Percentiles rank a stretch among this genome's conserved stretches.
phyloP scores from a whole-genome alignment of 2,329 filamentous ascomycete species.

The Fusarium sp. region DNA sequence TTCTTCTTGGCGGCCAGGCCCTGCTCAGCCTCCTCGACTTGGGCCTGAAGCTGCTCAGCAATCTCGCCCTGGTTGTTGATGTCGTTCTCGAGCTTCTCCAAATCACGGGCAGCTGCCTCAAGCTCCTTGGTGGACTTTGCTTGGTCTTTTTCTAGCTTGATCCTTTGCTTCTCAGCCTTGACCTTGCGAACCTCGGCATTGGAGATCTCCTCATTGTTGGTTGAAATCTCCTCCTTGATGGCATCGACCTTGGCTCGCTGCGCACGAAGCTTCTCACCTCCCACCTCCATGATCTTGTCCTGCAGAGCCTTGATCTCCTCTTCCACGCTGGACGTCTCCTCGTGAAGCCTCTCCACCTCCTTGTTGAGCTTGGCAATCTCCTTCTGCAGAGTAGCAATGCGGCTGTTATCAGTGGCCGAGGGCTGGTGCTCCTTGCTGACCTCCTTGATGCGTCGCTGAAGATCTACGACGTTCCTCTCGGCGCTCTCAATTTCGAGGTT shows the following conservation, averaged over 20 bases:
- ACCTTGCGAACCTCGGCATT: conserved; percentile 87
- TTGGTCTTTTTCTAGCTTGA: conserved; percentile 87
- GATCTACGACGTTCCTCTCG: conserved; percentile 85
- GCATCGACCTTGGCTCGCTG: conserved; percentile 93
- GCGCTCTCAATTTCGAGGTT: conserved; percentile 89
- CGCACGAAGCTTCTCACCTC: conserved; percentile 89
- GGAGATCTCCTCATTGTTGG: conserved; percentile 84
- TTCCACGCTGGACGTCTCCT: conserved; percentile 90
- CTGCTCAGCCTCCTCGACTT: conserved; percentile 86
- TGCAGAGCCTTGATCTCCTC: conserved; percentile 93
- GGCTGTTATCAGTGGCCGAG: conserved; percentile 82
- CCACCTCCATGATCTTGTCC: conserved; percentile 98
- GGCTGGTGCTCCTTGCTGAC: conserved; percentile 84
- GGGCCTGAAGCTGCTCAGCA: conserved; percentile 77
- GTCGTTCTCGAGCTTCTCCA: conserved; percentile 83
- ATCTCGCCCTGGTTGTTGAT: conserved; percentile 81
- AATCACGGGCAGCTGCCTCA: conserved; percentile 76
- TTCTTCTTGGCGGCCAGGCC: conserved; percentile 82
- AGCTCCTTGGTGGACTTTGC: conserved; percentile 85
- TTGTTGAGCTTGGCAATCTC: conserved; percentile 80
- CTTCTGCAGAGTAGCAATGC: conserved; percentile 79
- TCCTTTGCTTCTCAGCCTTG: conserved; percentile 93
- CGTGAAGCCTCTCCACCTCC: conserved; percentile 82
- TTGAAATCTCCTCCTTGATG: conserved; percentile 86
- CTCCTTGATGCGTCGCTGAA: conserved; percentile 87